phyloP scores from a whole-genome alignment of 306 rosid species.

The Cyclanthera cordifolia region DNA sequence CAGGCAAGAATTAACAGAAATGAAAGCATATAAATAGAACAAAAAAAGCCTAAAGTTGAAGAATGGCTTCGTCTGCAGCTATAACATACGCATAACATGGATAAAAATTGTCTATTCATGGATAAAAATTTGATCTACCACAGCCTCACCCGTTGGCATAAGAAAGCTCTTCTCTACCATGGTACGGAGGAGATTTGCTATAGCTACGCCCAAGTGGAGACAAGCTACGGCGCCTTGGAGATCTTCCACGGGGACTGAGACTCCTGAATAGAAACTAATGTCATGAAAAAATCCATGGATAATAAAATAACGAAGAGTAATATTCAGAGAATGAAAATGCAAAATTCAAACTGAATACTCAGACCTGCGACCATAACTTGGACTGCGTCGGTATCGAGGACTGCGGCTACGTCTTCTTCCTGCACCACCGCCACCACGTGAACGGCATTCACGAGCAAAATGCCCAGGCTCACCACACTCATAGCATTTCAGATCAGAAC shows the following conservation, averaged over 20 bases:
- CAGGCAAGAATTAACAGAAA: too few relatives aligned
- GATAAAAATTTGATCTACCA: background rate
- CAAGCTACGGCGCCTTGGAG: conserved; percentile 86
- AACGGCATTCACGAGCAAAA: too few relatives aligned
- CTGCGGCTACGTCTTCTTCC: conserved; percentile 92
- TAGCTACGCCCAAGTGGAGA: conserved; percentile 86
- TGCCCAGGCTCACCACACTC: too few relatives aligned
- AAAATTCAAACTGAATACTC: background rate
- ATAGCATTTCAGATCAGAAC: too few relatives aligned
- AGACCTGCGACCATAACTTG: conserved; percentile 94
- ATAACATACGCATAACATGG: too few relatives aligned
- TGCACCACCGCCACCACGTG: conserved; percentile 63
- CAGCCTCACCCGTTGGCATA: conserved; percentile 74
- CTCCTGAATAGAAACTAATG: conserved; percentile 40
- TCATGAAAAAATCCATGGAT: background rate
- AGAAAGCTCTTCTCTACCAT: conserved; percentile 74
- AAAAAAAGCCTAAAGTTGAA: too few relatives aligned
- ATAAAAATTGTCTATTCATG: too few relatives aligned
- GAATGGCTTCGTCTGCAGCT: too few relatives aligned
- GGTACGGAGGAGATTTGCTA: conserved; percentile 88
- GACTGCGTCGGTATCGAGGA: conserved; percentile 93
- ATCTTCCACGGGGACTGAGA: conserved; percentile 80
- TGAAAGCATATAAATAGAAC: too few relatives aligned
- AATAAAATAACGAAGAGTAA: background rate
- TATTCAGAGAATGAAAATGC: background rate